Evolutionary conservation across 2,329 filamentous ascomycete genomes (phyloP), one percentile per base, ranked within the genome.

Genomic region (Fusarium sp.): DNA sequence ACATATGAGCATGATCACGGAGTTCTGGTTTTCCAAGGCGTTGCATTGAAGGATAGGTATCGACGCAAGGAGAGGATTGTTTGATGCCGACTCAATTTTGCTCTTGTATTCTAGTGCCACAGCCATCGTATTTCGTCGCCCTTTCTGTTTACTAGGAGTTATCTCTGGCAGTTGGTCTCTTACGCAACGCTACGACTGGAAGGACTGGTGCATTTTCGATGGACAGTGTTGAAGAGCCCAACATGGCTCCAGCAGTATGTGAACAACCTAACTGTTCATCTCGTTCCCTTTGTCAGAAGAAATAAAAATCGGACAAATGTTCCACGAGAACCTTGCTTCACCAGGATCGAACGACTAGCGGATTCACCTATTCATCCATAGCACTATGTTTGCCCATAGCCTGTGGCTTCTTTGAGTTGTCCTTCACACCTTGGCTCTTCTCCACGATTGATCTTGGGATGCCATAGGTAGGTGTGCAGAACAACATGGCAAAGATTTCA

Each of bases 1-100:
- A 79, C 73, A 76, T 62, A 77, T 73, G 75, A 77, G 76, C 78
- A 80, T 80, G 78, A 79, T 74, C 67, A 78, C 61, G 76, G 77
- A 77, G 75, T 78, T 78, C 59, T 62, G 68, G 76, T 62, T 76
- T 75, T 64, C 61, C 60, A 66, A 70, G 72, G 74, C 68, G 69
- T 76, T 76, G 72, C 64, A 62, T 69, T 65, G 73, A 74, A 72
- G 62, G 68, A 74, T 67, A 59, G 62, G 63, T 57, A 65, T 72
- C 54, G 53, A 57, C 50, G 42, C 38, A 47, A 55, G 62, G 65
- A 70, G 61, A 71, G 57, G 58, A 67, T 59, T 60, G 69, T 65
- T 63, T 72, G 67, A 75, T 73, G 70, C 71, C 68, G 49, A 66
- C 62, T 59, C 65, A 60, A 70, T 62, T 68, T 68, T 73, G 72